A percentile compares a stretch with the other conserved stretches of the same genome.
These are phyloP conservation scores for Trichoderma sp. DNA, from an alignment of 2,329 filamentous ascomycete genomes.

Conservation along the genomic window DNA sequence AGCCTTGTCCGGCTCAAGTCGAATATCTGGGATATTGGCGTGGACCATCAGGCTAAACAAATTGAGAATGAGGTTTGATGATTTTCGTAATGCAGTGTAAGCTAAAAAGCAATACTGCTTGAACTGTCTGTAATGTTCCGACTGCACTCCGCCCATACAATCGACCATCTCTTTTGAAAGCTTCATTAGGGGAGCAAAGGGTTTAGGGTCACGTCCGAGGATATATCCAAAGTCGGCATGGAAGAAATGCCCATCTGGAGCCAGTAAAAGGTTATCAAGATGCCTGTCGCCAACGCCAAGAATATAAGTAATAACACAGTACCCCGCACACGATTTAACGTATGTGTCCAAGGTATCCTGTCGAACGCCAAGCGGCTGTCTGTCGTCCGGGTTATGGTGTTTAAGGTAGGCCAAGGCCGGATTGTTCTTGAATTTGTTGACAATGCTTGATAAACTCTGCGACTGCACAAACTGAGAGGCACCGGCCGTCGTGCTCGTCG, in stretches of 20 bases:
- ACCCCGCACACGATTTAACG: constrained; percentile 92
- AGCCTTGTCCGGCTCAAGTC: constrained; percentile 86
- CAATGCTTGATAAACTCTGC: constrained; percentile 77
- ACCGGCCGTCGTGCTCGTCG: constrained; percentile 84
- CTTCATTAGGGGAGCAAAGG: constrained; percentile 96
- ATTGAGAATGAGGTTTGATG: constrained; percentile 87
- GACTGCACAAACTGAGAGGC: constrained; percentile 93
- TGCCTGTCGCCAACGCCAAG: constrained; percentile 94
- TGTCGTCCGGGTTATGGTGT: constrained; percentile 83
- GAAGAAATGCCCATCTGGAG: constrained; percentile 92
- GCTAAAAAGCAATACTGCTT: constrained; percentile 96
- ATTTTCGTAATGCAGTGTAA: constrained; percentile 87
- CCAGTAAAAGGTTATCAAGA: constrained; percentile 88
- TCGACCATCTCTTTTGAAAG: constrained; percentile 98
- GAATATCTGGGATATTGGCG: constrained; percentile 94
- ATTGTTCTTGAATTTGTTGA: constrained; percentile 74
- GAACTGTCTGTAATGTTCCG: constrained; percentile 81
- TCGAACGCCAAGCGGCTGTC: constrained; percentile 77
- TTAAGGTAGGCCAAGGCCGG: constrained; percentile 79
- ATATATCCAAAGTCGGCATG: constrained; percentile 99
- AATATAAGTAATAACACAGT: constrained; percentile 98
- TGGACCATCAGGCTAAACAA: constrained; percentile 96
- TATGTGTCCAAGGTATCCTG: constrained; percentile 95
- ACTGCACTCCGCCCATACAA: constrained; percentile 85
- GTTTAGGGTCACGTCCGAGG: constrained; percentile 92